Evolutionary conservation across 2,329 filamentous ascomycete genomes (phyloP), one percentile per base, ranked within the genome.

Genomic region (Rachicladosporium sp.): DNA sequence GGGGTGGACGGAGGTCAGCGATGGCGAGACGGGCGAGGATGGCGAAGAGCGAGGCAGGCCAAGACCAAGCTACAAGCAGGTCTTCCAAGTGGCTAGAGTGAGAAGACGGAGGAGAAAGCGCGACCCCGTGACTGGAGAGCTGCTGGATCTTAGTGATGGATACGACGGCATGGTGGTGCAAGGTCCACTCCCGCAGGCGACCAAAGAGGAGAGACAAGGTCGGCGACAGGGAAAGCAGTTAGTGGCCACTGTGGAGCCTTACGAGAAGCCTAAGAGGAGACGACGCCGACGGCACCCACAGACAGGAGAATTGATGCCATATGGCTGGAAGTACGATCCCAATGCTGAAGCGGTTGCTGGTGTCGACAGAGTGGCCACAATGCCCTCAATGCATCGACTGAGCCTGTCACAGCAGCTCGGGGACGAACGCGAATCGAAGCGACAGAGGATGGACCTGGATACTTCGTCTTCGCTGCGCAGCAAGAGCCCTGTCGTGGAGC

Each of bases 221-320:
- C 23, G 23, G 23, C 23, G 23, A 27, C 23, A 27, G 7, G 23
- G 23, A 2, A 27, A 27, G 23, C 23, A 3, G 3, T 6, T 27
- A 2, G 23, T 8, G 23, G 23, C 23, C 23, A 27, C 23, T 27
- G 23, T 27, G 23, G 23, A 27, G 23, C 23, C 23, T 3, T 27
- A 27, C 8, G 38, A 40, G 10, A 40, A 36, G 15, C 29, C 46
- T 13, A 56, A 55, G 37, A 46, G 52, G 10, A 46, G 36, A 6
- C 43, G 55, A 37, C 50, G 55, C 2, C 46, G 46, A 41, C 36
- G 54, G 13, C 54, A 58, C 46, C 55, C 54, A 3, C 10, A 48
- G 10, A 58, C 55, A 2, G 43, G 47, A 4, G 53, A 54, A 37
- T 43, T 58, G 2, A 58, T 58, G 55, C 54, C 54, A 15, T 36